phyloP scores from a whole-genome alignment of 2,329 filamentous ascomycete species.

The Alternaria sp. region DNA sequence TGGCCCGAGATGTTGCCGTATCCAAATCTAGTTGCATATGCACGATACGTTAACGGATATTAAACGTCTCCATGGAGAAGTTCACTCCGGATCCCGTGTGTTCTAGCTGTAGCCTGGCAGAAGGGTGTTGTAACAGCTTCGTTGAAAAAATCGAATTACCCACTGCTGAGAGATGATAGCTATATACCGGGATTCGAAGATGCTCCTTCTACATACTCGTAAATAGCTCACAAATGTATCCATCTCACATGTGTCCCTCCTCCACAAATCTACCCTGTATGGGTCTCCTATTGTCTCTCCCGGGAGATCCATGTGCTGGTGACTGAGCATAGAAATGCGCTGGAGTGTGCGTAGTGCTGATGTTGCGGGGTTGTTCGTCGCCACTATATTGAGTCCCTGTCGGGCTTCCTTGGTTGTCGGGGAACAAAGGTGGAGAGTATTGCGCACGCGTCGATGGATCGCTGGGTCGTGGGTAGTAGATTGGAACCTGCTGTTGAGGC shows the following conservation, averaged over 20 bases:
- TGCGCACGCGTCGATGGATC: slow-evolving; percentile 23
- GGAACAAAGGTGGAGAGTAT: slow-evolving; percentile 18
- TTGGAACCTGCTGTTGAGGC: slow-evolving; percentile 25
- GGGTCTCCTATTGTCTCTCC: slow-evolving; percentile 2
- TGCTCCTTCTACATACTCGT: neutral
- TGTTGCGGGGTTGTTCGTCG: slow-evolving; percentile 8
- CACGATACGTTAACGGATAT: neutral
- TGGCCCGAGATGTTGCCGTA: neutral
- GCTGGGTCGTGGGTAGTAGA: slow-evolving; percentile 39
- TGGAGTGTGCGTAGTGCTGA: slow-evolving; percentile 37
- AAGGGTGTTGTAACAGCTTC: neutral
- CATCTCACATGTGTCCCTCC: slow-evolving; percentile 9
- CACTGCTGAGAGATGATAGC: neutral
- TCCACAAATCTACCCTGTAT: slow-evolving; percentile 14
- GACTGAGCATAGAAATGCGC: slow-evolving; percentile 46
- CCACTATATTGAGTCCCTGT: slow-evolving; percentile 28
- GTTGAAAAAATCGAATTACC: neutral
- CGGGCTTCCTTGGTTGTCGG: slow-evolving; percentile 22
- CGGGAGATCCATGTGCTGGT: slow-evolving; percentile 7
- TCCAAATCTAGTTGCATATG: neutral
- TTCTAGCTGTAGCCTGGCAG: neutral
- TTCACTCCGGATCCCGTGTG: neutral
- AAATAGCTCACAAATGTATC: neutral
- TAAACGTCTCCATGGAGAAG: neutral
- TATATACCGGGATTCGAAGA: neutral